Evolutionary conservation across 202 grass and related monocot genomes (phyloP), one percentile per base, ranked within the genome.

Genomic region (Cymbopogon flexuosus): DNA sequence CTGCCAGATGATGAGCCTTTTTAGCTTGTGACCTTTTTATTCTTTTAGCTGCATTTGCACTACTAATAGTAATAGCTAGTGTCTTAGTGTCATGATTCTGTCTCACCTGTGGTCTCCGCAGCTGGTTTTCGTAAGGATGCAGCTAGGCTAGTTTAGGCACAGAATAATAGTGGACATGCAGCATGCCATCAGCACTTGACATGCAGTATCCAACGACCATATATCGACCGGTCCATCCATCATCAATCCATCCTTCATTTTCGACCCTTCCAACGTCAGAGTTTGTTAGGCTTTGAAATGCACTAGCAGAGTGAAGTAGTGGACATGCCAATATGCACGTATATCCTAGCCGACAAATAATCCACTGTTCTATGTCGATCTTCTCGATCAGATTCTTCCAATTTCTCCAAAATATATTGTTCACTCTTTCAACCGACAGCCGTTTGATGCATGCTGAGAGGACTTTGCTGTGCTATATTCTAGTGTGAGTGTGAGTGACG

Each of bases 221-320:
- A n/a, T n/a, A 36, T 40, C 37, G 8, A 70, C 41, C 22, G 11
- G 68, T 29, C 68, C 24, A 24, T 40, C 9, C 15, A 27, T 51
- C 31, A 33, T 33, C 21, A 33, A n/a, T 51, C 46, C 33, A 2
- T 51, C 18, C 47, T 33, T 56, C 69, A 16, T 57, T 65, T 41
- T 65, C 70, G 47, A 29, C 23, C 43, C 59, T 85, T 89, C 65
- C 87, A 78, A 85, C 87, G 67, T 89, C 87, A 81, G 72, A 77
- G 87, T 89, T 89, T 89, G 87, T 89, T 82, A 89, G 67, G 49
- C 45, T 85, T 89, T 86, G 87, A 85, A 85, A 89, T 73, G 46
- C 56, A 35, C 43, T 46, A 46, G 13, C 43, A 21, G 62, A 51
- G 47, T 51, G 6, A 7, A 33, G 31, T 33, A 33, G 5, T 37